Evolutionary conservation across 1,284 basidiomycete species (phyloP).

Genomic region (Cystobasidiaceae sp.): DNA sequence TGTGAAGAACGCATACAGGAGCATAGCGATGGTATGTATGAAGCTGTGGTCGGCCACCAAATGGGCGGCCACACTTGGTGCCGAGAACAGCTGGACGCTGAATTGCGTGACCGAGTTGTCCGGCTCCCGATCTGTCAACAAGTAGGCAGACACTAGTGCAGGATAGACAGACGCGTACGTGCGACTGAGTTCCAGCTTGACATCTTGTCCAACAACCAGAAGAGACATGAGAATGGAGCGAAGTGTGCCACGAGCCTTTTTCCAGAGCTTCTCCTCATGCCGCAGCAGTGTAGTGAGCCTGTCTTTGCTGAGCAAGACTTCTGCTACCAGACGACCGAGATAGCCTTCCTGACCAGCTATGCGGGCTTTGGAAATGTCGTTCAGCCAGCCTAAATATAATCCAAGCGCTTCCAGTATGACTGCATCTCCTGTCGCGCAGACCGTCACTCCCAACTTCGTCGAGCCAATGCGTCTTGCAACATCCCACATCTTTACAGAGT

Average conservation of each 20-base stretch:
- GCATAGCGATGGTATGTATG: conserved; percentile 66
- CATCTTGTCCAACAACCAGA: conserved; percentile 64
- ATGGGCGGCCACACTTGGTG: conserved; percentile 73
- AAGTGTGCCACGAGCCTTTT: conserved; percentile 67
- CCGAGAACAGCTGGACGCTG: conserved; percentile 81
- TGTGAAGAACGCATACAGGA: conserved; percentile 82
- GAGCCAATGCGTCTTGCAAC: conserved; percentile 73
- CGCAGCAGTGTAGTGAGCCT: conserved; percentile 45
- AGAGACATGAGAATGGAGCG: conserved; percentile 78
- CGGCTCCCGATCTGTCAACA: conserved; percentile 82
- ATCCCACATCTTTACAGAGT: conserved; percentile 65
- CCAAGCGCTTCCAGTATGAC: conserved; percentile 82
- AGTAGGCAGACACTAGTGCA: conserved; percentile 80
- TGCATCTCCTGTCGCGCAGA: conserved; percentile 49
- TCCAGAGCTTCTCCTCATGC: conserved; percentile 59
- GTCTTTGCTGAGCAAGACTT: conserved; percentile 43
- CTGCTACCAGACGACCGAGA: conserved; percentile 17
- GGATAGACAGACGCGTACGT: conserved; percentile 80
- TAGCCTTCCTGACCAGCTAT: conserved; percentile 7
- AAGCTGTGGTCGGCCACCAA: conserved; percentile 69
- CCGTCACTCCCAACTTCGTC: conserved; percentile 87
- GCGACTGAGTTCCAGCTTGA: conserved; percentile 71
- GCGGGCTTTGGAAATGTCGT: conserved; percentile 66
- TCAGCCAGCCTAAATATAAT: conserved; percentile 76
- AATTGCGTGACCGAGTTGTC: conserved; percentile 91